Conservation (phyloP, 163 green algal species). For the Volvox carteri region DNA sequence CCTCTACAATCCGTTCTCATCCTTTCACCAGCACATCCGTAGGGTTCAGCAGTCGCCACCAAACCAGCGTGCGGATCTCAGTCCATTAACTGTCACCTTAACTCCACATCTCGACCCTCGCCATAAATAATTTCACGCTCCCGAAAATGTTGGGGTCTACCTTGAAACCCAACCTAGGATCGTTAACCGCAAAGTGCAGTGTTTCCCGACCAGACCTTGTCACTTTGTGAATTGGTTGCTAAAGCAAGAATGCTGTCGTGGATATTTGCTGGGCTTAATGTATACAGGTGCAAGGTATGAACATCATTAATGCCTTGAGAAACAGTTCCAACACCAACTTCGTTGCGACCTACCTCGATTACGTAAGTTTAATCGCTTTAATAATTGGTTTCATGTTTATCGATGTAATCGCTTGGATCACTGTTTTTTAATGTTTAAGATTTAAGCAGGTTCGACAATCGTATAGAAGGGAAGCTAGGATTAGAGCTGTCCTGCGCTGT, state of each 20-base stretch:
- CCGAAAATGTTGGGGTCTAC: not conserved
- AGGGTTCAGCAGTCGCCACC: too few relatives aligned
- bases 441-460: not conserved
- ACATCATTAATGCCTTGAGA: not conserved
- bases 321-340: slow-evolving; percentile 12
- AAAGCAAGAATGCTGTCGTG: not conserved
- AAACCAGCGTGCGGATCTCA: too few relatives aligned
- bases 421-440: not conserved
- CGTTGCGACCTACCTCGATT: slow-evolving; percentile 12
- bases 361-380: not conserved
- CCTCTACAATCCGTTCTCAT: too few relatives aligned
- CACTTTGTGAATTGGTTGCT: not conserved
- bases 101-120: too few relatives aligned
- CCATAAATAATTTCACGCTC: not conserved
- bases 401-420: not conserved
- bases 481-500: not conserved
- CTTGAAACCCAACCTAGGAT: not conserved
- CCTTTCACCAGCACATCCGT: too few relatives aligned
- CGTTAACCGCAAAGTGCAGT: not conserved
- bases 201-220: not conserved
- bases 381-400: not conserved
- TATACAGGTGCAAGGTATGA: not conserved
- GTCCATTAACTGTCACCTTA: too few relatives aligned
- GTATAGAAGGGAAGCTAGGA: not conserved
- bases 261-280: not conserved